Base-by-base conservation (phyloP, 768 basidiomycete genomes). In the Xerocomus brunneocitrinus region DNA sequence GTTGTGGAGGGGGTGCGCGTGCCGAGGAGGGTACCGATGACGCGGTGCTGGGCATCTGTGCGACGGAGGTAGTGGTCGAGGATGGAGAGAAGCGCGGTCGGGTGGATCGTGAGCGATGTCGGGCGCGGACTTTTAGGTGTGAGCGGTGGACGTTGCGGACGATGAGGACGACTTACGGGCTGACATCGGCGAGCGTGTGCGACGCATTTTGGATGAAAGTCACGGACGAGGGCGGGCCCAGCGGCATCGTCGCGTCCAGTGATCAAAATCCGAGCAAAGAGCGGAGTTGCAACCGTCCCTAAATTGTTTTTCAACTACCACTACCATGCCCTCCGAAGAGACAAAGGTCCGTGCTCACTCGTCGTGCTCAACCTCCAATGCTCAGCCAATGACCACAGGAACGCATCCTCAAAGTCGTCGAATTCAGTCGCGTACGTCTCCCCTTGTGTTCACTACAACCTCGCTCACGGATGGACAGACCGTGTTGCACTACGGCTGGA, bases 61-160 rank as follows among this genome's bases (percentile, higher is more conserved):
- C 92, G 83, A 16, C 95, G 88, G 48, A 98, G 84, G 72, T 94
- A 95, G 76, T 98, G 95, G 73, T 97, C 95, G 60, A 98, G 85
- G 76, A 98, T 91, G 49, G 92, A 87, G 69, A 97, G 91, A 45
- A 98, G 83, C 4, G 91, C 93, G 48, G 91, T 87, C 12, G 95
- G 94, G 67, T 95, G 91, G 56, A 98, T 81, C 45, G 86, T 90
- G 52, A 97, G 81, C 42, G 76, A 79, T 30, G 82, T 80, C 30
- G 87, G 87, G 53, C 84, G 77, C 36, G 85, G 84, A 50, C 90
- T 92, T 63, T 38, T 49, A 3, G 0, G 38, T 6, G 27, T 34
- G 35, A 8, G 47, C 47, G 50, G 47, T 36, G 16, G 49, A 12
- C 46, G 54, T 36, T 27, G 28, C 2, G 1, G 36, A 47, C 28